phyloP scores from a whole-genome alignment of 306 rosid genomes.

The Begonia loranthoides region DNA sequence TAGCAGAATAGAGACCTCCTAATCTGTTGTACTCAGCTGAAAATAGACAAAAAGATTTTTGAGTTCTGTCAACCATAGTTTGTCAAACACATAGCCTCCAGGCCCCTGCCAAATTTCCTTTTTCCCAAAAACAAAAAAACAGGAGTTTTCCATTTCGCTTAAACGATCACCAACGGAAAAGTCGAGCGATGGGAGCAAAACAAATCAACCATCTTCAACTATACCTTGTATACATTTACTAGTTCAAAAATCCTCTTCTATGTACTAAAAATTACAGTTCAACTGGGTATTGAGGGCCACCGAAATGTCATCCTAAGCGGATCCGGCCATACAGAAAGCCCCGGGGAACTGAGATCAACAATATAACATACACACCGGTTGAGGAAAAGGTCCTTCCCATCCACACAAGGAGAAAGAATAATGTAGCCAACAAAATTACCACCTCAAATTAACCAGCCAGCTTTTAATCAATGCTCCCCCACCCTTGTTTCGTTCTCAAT shows the following conservation, averaged over 20 bases:
- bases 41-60: no score
- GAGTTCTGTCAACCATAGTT: no score
- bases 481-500: constrained; percentile 25
- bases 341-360: constrained; percentile 9
- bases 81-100: no score
- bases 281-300: constrained; percentile 25
- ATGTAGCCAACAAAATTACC: constrained; percentile 36
- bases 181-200: constrained; percentile 21
- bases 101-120: no score
- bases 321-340: not conserved
- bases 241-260: constrained; percentile 47
- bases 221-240: constrained; percentile 57
- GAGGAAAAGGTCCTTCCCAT: constrained; percentile 27
- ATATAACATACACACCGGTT: constrained; percentile 12
- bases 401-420: constrained; percentile 40
- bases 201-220: constrained; percentile 27
- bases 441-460: constrained; percentile 34
- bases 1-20: no score
- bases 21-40: no score
- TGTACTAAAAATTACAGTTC: constrained; percentile 43
- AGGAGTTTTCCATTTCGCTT: not conserved
- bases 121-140: not conserved
- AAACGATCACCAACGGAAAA: constrained; percentile 1
- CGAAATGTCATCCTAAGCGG: constrained; percentile 26
- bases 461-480: constrained; percentile 30